Evolutionary conservation across 441 rosid species (phyloP).

Genomic region (Codiaeum variegatum): DNA sequence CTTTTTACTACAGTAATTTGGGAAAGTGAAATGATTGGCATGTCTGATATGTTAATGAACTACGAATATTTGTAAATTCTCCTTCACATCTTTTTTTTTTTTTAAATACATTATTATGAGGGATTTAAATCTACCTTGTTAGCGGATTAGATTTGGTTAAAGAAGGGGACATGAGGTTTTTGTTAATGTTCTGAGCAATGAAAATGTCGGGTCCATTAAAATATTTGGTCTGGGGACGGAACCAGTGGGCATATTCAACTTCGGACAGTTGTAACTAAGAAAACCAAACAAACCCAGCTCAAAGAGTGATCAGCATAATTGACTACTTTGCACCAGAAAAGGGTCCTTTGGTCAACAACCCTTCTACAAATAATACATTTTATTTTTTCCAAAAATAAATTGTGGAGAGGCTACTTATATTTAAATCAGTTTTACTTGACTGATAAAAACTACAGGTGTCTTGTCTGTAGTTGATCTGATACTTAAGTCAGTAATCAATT

Average conservation of each 20-base stretch:
- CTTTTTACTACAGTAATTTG: too few relatives aligned
- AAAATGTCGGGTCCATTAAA: slow-evolving; percentile 9
- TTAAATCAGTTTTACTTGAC: too few relatives aligned
- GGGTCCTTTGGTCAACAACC: background rate
- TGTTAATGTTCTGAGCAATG: background rate
- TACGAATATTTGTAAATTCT: background rate
- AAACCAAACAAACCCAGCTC: background rate
- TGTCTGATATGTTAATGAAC: background rate
- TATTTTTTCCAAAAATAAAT: too few relatives aligned
- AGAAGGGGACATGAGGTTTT: background rate
- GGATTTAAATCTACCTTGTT: too few relatives aligned
- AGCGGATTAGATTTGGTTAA: background rate
- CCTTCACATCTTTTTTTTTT: too few relatives aligned
- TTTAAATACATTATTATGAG: too few relatives aligned
- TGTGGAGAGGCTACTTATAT: too few relatives aligned
- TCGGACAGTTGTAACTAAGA: slow-evolving; percentile 20
- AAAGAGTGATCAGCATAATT: background rate
- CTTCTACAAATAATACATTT: background rate
- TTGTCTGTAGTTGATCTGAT: too few relatives aligned
- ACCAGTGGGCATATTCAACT: slow-evolving; percentile 16
- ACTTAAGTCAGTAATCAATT: too few relatives aligned
- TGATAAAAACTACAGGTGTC: too few relatives aligned
- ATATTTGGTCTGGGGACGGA: background rate
- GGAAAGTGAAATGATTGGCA: too few relatives aligned
- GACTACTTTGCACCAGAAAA: background rate